Percentiles rank a stretch among this genome's conserved stretches.
Conservation (phyloP, 2,329 filamentous ascomycete species). For the Mollisia scopiformis region DNA sequence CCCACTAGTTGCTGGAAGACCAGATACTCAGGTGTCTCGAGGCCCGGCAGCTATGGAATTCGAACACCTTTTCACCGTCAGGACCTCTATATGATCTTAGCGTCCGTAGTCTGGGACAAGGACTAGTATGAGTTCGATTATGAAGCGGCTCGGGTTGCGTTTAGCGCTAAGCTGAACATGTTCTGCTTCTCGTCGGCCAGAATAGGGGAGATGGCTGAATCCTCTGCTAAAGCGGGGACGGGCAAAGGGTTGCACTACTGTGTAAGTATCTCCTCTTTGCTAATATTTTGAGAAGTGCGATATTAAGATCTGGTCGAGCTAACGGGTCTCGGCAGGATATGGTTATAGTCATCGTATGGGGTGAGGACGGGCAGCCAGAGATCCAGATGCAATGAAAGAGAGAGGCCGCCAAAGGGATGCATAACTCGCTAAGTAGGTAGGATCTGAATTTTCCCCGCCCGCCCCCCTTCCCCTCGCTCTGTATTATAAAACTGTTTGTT, state of each 20-base stretch:
- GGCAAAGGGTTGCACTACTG: conserved; percentile 11
- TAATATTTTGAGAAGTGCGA: conserved; percentile 11
- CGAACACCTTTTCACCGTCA: too few relatives aligned
- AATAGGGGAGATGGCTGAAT: conserved; percentile 14
- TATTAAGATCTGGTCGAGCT: conserved; percentile 11
- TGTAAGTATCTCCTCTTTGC: conserved; percentile 15
- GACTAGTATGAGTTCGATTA: conserved; percentile 14
- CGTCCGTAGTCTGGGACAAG: conserved; percentile 9
- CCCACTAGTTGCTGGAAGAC: too few relatives aligned
- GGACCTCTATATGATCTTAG: conserved; percentile 15
- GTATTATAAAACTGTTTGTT: neutral
- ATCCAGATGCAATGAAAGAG: conserved; percentile 14
- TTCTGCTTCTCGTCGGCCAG: conserved; percentile 10
- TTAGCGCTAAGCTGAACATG: conserved; percentile 9
- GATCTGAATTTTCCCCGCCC: neutral
- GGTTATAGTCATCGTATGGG: conserved; percentile 9
- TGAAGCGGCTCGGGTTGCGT: conserved; percentile 11
- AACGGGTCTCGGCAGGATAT: conserved; percentile 17
- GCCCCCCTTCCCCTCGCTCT: neutral
- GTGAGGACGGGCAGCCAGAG: conserved; percentile 13
- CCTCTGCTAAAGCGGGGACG: conserved; percentile 12
- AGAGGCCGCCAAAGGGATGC: neutral
- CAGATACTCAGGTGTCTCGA: too few relatives aligned
- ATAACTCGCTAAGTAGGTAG: neutral
- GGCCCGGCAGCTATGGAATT: too few relatives aligned